Evolutionary conservation across 768 basidiomycete species (phyloP).

Genomic region (Hortiboletus campestris): DNA sequence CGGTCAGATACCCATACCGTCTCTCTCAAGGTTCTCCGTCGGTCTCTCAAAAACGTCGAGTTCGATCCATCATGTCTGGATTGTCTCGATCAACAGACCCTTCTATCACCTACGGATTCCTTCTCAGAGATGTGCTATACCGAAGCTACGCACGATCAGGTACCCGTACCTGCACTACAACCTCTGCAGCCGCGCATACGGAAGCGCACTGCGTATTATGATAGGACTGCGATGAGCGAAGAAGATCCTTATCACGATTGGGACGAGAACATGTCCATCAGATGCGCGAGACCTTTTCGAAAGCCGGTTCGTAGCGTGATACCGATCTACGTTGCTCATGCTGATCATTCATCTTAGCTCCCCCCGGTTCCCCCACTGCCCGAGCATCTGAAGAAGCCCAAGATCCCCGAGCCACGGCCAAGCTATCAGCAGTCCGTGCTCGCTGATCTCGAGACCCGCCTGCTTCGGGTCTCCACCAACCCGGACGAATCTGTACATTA

Average conservation of each 20-base stretch:
- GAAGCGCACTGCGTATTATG: slow-evolving; percentile 25
- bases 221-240: slow-evolving; percentile 35
- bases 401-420: slow-evolving; percentile 13
- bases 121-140: slow-evolving; percentile 45
- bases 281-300: background rate
- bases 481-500: slow-evolving; percentile 34
- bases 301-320: slow-evolving; percentile 23
- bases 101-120: slow-evolving; percentile 38
- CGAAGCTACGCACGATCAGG: slow-evolving; percentile 37
- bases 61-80: slow-evolving; percentile 42
- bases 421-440: slow-evolving; percentile 33
- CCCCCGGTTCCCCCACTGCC: slow-evolving; percentile 30
- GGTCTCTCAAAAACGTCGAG: slow-evolving; percentile 36
- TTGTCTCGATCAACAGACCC: slow-evolving; percentile 42
- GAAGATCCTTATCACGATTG: slow-evolving; percentile 36
- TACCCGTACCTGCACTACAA: slow-evolving; percentile 28
- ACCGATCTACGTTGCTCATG: background rate
- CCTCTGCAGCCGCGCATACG: slow-evolving; percentile 35
- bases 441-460: slow-evolving; percentile 30
- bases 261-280: slow-evolving; percentile 36
- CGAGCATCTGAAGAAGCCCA: slow-evolving; percentile 21
- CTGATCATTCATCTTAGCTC: slow-evolving; percentile 15
- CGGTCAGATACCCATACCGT: slow-evolving; percentile 27
- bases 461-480: slow-evolving; percentile 26
- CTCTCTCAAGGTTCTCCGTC: slow-evolving; percentile 32